Percentiles rank a stretch among this genome's conserved stretches.
These are phyloP conservation scores for Phialophora chinensis DNA, from an alignment of 2,329 filamentous ascomycete species.

Conservation along the genomic window DNA sequence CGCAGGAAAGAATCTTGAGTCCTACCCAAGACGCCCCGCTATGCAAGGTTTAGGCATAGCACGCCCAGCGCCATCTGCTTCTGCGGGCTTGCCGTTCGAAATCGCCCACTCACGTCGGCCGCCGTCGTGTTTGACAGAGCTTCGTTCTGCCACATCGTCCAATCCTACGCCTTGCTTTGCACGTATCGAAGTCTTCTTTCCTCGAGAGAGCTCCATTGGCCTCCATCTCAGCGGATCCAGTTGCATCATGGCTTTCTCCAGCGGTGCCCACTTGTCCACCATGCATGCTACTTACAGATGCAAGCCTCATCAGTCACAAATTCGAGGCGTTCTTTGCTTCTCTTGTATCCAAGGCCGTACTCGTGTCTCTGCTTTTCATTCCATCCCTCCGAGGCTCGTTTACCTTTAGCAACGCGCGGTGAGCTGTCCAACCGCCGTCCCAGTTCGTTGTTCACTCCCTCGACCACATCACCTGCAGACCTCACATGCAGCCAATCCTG, in stretches of 20 bases:
- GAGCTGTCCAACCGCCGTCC: background rate
- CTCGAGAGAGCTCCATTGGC: background rate
- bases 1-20: background rate
- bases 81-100: background rate
- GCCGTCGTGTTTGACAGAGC: conserved; percentile 13
- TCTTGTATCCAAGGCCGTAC: conserved; percentile 3
- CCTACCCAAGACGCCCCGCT: background rate
- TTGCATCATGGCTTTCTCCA: conserved; percentile 18
- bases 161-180: background rate
- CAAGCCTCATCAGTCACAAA: conserved; percentile 13
- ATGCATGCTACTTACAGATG: conserved; percentile 12
- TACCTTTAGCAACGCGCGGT: background rate
- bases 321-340: conserved; percentile 2
- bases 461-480: conserved; percentile 16
- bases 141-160: conserved; percentile 19
- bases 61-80: background rate
- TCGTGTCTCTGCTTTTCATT: background rate
- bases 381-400: background rate
- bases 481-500: conserved; percentile 30
- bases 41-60: conserved; percentile 6
- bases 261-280: conserved; percentile 7
- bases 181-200: conserved; percentile 11
- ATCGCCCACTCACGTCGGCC: conserved; percentile 9
- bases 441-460: conserved; percentile 9
- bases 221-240: conserved; percentile 2